These are phyloP conservation scores for Cutaneotrichosporon mucoides DNA, from an alignment of 1,284 basidiomycete genomes.

Conservation along the genomic window DNA sequence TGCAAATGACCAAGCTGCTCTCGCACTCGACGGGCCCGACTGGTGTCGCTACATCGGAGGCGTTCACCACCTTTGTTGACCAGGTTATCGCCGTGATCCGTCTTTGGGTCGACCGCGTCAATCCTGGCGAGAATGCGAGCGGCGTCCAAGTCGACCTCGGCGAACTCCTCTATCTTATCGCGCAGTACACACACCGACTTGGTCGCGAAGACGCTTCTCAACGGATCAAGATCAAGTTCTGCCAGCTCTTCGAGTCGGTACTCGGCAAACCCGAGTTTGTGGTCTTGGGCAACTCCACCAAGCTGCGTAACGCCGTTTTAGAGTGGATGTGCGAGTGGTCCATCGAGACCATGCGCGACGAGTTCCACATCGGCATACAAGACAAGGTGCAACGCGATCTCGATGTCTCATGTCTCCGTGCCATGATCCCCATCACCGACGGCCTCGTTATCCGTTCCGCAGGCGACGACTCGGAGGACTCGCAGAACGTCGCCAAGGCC, in stretches of 20 bases:
- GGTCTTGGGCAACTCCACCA: slow-evolving; percentile 62
- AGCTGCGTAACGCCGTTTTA: slow-evolving; percentile 64
- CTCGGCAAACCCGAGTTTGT: slow-evolving; percentile 62
- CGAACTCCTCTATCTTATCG: slow-evolving; percentile 61
- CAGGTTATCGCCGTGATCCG: slow-evolving; percentile 68
- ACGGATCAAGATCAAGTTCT: slow-evolving; percentile 71
- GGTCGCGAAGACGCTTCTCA: slow-evolving; percentile 55
- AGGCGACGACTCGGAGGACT: slow-evolving; percentile 60
- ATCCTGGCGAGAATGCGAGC: slow-evolving; percentile 58
- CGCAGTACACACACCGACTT: slow-evolving; percentile 63
- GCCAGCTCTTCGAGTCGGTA: slow-evolving; percentile 64
- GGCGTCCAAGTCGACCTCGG: slow-evolving; percentile 66
- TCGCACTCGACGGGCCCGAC: slow-evolving; percentile 30
- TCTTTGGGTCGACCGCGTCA: slow-evolving; percentile 68
- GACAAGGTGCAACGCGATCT: slow-evolving; percentile 54
- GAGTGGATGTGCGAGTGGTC: slow-evolving; percentile 74
- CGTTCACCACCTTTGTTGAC: slow-evolving; percentile 65
- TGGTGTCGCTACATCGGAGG: slow-evolving; percentile 56
- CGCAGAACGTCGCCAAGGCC: slow-evolving; percentile 64
- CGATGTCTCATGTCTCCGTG: slow-evolving; percentile 66
- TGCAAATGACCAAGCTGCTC: slow-evolving; percentile 62
- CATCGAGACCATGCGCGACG: slow-evolving; percentile 28
- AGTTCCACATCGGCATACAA: slow-evolving; percentile 14
- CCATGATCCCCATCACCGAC: slow-evolving; percentile 70
- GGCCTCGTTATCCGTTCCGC: slow-evolving; percentile 63